Percentiles rank a stretch among this genome's conserved stretches.
These are phyloP conservation scores for Boletus sp. DNA, from an alignment of 768 basidiomycete genomes.

Conservation along the genomic window DNA sequence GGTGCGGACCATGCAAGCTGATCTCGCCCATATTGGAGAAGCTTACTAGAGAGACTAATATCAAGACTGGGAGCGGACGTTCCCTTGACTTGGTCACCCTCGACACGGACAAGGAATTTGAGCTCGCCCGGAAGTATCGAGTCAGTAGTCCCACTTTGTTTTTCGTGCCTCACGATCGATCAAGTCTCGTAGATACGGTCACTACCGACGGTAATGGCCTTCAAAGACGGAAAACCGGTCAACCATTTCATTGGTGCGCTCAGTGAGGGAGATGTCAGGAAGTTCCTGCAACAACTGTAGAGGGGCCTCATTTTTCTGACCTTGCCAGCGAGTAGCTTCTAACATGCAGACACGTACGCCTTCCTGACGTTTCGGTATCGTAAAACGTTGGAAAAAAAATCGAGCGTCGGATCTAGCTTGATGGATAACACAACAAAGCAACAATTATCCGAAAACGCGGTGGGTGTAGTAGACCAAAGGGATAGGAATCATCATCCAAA, in stretches of 20 bases:
- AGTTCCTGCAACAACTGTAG: constrained; percentile 44
- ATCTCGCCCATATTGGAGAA: constrained; percentile 68
- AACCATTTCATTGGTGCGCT: constrained; percentile 62
- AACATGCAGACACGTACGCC: background rate
- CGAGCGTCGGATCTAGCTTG: constrained; percentile 4
- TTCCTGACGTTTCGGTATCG: constrained; percentile 8
- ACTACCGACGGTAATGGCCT: constrained; percentile 79
- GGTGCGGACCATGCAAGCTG: constrained; percentile 75
- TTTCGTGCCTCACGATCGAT: background rate
- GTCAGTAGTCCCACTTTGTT: constrained; percentile 27
- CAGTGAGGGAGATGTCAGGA: constrained; percentile 39
- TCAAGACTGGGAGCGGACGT: constrained; percentile 49
- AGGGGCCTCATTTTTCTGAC: background rate
- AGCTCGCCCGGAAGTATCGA: constrained; percentile 49
- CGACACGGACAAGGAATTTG: constrained; percentile 52
- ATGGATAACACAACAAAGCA: constrained; percentile 9
- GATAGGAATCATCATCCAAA: background rate
- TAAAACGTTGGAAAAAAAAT: constrained; percentile 3
- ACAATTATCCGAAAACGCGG: constrained; percentile 8
- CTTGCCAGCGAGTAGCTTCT: background rate
- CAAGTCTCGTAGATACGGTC: constrained; percentile 52
- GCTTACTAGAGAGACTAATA: constrained; percentile 44
- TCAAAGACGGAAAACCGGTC: constrained; percentile 59
- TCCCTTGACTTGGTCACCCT: constrained; percentile 72
- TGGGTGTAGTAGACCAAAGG: constrained; percentile 14